Evolutionary conservation across 129 eudicot genomes (phyloP).

Genomic region (Dittrichia graveolens): DNA sequence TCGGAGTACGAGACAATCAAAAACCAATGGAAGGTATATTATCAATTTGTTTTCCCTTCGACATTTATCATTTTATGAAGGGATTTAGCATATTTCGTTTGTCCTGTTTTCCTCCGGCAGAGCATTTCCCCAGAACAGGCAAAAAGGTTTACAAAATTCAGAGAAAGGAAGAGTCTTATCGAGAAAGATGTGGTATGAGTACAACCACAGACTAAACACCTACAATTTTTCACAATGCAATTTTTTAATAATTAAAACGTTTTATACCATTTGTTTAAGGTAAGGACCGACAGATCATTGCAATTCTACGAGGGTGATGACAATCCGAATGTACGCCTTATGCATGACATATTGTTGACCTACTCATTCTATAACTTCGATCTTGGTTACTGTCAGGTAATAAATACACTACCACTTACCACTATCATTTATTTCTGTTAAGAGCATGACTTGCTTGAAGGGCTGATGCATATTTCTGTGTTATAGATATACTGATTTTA

Average conservation of each 20-base stretch:
- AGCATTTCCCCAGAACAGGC: constrained; percentile 64
- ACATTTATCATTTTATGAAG: background rate
- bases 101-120: constrained; percentile 42
- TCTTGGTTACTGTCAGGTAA: constrained; percentile 98
- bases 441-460: constrained; percentile 3
- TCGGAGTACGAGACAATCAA: constrained; percentile 80
- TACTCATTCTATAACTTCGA: constrained; percentile 96
- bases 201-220: background rate
- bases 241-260: background rate
- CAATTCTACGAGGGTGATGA: constrained; percentile 92
- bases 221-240: background rate
- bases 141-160: constrained; percentile 46
- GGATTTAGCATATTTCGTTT: constrained; percentile 1
- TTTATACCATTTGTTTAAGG: constrained; percentile 49
- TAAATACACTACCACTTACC: constrained; percentile 13
- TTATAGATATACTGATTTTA: too few species aligned
- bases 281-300: constrained; percentile 92
- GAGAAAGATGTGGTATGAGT: constrained; percentile 48
- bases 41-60: constrained; percentile 7
- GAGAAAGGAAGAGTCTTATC: constrained; percentile 45
- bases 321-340: constrained; percentile 73
- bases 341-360: constrained; percentile 79
- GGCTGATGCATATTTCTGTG: background rate
- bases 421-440: constrained; percentile 1
- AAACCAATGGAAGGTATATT: constrained; percentile 92